A percentile compares a stretch with the other conserved stretches of the same genome.
Evolutionary conservation across 768 basidiomycete genomes (phyloP).

Genomic region (Tylopilus intermedius): DNA sequence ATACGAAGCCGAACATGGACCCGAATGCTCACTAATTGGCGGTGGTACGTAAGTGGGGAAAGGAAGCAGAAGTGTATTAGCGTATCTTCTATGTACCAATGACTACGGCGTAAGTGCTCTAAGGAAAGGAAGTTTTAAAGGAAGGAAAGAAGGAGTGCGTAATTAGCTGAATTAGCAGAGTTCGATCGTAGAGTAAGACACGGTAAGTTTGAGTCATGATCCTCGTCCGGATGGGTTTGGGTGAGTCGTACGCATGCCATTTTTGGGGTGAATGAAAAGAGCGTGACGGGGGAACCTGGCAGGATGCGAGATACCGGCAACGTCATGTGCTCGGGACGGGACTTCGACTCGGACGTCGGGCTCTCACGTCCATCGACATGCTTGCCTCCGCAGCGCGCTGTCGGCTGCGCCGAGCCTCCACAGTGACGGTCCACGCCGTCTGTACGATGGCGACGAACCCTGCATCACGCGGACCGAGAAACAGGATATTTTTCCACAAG

Average conservation of each 20-base stretch:
- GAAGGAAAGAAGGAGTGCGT: conserved; percentile 2
- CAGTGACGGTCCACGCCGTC: conserved; percentile 70
- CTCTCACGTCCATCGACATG: conserved; percentile 12
- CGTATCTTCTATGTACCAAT: conserved; percentile 17
- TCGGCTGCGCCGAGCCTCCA: conserved; percentile 48
- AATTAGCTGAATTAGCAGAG: conserved; percentile 21
- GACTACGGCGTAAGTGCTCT: conserved; percentile 3
- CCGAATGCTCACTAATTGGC: neutral
- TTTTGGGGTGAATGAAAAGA: conserved; percentile 17
- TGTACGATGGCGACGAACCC: conserved; percentile 45
- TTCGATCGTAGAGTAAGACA: conserved; percentile 13
- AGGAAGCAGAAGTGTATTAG: conserved; percentile 6
- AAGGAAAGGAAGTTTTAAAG: neutral
- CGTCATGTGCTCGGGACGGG: conserved; percentile 17
- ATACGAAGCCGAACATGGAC: neutral
- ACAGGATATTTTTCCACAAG: conserved; percentile 62
- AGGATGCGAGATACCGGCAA: conserved; percentile 7
- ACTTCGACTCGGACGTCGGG: conserved; percentile 7
- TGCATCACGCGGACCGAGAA: conserved; percentile 45
- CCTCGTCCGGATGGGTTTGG: conserved; percentile 21
- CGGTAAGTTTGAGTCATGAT: conserved; percentile 22
- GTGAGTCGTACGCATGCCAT: conserved; percentile 23
- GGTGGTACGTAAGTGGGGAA: neutral
- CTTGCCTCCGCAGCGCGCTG: conserved; percentile 14
- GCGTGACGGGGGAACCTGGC: conserved; percentile 13